Conservation (phyloP, 805 yeast species). For the Metschnikowia santaceciliae region DNA sequence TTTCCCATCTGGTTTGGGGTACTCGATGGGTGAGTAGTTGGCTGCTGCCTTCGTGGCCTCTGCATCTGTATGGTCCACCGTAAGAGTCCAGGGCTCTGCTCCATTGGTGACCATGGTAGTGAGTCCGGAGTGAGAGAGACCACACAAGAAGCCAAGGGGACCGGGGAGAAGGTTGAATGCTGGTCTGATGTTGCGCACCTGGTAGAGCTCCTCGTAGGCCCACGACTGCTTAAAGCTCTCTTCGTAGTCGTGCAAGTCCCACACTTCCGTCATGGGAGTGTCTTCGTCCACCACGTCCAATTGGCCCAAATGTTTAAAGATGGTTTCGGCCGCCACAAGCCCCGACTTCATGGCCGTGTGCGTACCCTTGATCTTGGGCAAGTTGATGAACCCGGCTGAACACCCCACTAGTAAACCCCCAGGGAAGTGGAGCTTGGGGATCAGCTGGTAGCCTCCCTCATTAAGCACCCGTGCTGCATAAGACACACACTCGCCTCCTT, state of each 20-base stretch:
- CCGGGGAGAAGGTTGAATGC: slow-evolving; percentile 57
- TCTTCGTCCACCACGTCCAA: slow-evolving; percentile 45
- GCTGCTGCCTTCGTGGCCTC: slow-evolving; percentile 65
- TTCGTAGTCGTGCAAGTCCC: slow-evolving; percentile 60
- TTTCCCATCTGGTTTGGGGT: slow-evolving; percentile 95
- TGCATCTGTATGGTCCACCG: slow-evolving; percentile 68
- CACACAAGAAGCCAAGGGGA: slow-evolving; percentile 74
- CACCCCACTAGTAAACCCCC: slow-evolving; percentile 97
- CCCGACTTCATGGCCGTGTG: slow-evolving; percentile 98
- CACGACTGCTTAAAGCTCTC: slow-evolving; percentile 68
- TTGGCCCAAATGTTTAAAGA: slow-evolving; percentile 44
- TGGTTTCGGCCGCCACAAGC: slow-evolving; percentile 87
- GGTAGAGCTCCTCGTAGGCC: slow-evolving; percentile 79
- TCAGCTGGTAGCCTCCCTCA: slow-evolving; percentile 95
- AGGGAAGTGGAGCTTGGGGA: slow-evolving; percentile 87
- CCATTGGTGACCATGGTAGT: slow-evolving; percentile 79
- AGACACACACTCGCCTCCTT: slow-evolving; percentile 88
- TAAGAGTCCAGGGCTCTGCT: slow-evolving; percentile 81
- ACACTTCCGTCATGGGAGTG: slow-evolving; percentile 37
- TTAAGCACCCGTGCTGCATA: slow-evolving; percentile 96
- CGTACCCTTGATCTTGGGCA: slow-evolving; percentile 95
- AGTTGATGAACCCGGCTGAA: slow-evolving; percentile 94
- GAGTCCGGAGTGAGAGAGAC: slow-evolving; percentile 78
- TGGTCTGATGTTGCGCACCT: slow-evolving; percentile 89
- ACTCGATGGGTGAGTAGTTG: slow-evolving; percentile 65